Evolutionary conservation across 2,329 filamentous ascomycete genomes (phyloP).

Genomic region (Amphichorda felina): DNA sequence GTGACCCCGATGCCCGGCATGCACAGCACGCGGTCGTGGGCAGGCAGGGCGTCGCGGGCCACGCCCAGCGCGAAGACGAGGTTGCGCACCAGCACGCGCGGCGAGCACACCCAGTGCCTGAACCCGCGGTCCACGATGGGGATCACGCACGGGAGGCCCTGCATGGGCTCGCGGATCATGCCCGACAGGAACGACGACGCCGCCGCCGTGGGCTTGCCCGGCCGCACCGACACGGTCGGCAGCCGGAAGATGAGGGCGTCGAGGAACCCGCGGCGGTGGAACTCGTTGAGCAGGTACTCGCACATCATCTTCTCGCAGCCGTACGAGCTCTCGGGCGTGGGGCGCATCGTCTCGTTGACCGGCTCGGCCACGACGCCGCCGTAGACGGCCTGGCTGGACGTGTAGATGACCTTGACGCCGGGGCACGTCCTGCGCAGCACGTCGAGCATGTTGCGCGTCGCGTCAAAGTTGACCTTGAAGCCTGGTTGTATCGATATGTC

Average conservation of each 20-base stretch:
- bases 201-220: constrained; percentile 46
- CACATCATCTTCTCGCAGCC: constrained; percentile 51
- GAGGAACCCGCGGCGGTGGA: constrained; percentile 37
- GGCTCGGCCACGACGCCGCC: constrained; percentile 36
- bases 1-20: constrained; percentile 34
- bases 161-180: constrained; percentile 41
- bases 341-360: constrained; percentile 25
- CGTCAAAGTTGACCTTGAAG: constrained; percentile 40
- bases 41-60: constrained; percentile 6
- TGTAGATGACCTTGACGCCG: constrained; percentile 41
- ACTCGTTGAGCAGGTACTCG: constrained; percentile 27
- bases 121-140: constrained; percentile 30
- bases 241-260: constrained; percentile 45
- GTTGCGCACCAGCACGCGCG: constrained; percentile 30
- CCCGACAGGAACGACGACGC: constrained; percentile 46
- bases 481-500: no score
- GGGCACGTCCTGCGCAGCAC: constrained; percentile 28
- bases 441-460: constrained; percentile 39
- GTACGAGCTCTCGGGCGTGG: constrained; percentile 45
- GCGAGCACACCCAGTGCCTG: constrained; percentile 34
- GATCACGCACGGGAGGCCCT: constrained; percentile 29
- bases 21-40: constrained; percentile 20
- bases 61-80: constrained; percentile 21
- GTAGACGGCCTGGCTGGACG: constrained; percentile 47
- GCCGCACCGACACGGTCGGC: constrained; percentile 48